These are phyloP conservation scores for Fomitopsis betulina DNA, from an alignment of 1,284 basidiomycete genomes.

Conservation along the genomic window DNA sequence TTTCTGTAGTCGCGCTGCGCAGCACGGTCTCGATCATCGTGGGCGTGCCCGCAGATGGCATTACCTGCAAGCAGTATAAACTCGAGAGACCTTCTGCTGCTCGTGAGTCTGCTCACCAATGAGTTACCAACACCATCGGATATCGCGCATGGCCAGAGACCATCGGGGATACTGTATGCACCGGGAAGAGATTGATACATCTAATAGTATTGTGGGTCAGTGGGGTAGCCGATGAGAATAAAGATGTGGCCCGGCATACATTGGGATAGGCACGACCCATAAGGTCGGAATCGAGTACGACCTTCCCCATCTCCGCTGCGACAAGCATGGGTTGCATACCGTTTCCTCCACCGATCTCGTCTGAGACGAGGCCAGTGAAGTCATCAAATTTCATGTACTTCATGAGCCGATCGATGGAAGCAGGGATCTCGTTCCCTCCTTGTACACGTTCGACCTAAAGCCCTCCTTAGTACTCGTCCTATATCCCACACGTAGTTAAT, in stretches of 20 bases:
- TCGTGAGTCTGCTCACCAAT: conserved; percentile 19
- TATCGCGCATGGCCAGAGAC: conserved; percentile 39
- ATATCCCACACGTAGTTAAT: background rate
- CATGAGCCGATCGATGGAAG: conserved; percentile 21
- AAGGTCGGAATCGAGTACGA: conserved; percentile 37
- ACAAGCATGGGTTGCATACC: conserved; percentile 49
- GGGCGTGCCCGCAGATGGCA: conserved; percentile 24
- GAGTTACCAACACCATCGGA: conserved; percentile 42
- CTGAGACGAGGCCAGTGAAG: conserved; percentile 34
- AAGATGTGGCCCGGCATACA: conserved; percentile 17
- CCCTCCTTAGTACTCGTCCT: background rate
- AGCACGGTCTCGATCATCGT: conserved; percentile 28
- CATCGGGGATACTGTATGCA: conserved; percentile 31
- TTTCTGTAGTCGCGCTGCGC: conserved; percentile 28
- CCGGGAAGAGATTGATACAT: conserved; percentile 35
- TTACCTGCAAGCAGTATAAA: conserved; percentile 14
- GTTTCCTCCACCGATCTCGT: conserved; percentile 57
- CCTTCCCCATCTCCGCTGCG: conserved; percentile 30
- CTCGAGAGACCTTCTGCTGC: background rate
- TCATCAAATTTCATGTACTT: conserved; percentile 22
- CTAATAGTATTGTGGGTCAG: conserved; percentile 6
- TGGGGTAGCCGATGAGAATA: background rate
- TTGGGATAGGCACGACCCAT: conserved; percentile 47
- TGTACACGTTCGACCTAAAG: conserved; percentile 25
- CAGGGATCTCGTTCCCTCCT: conserved; percentile 32